Evolutionary conservation across 164 flowering plant species (phyloP), one percentile per base, ranked within the genome.

Genomic region (Aristolochia fimbriata): DNA sequence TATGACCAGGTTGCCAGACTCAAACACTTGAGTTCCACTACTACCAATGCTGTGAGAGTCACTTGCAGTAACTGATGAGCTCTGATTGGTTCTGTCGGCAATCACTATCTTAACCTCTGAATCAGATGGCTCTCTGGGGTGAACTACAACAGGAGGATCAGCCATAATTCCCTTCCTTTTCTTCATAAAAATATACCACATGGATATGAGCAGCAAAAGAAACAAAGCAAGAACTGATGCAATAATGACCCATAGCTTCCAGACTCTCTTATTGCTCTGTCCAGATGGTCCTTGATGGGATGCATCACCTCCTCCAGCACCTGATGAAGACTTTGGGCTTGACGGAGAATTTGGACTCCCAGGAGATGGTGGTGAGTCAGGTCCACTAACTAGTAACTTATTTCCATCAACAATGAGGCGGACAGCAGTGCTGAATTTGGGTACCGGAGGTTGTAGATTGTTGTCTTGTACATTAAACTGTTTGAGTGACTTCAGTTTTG

Each of bases 361-460:
- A n/a, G 23, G 24, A 6, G 54, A 24, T 48, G 73, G 20, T 10
- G 77, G 70, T 47, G 77, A 9, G 15, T 2, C 23, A 30, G 74
- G 47, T 51, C 37, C 57, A 41, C 60, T 60, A 59, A 49, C 51
- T 14, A 86, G 55, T 31, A 64, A 65, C 37, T 85, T 76, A 68
- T 87, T 89, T 47, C 87, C 81, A 51, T 70, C 76, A 20, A 21
- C 59, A 6, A 74, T 22, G 15, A 89, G 47, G 65, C 63, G 75
- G 59, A 82, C 84, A 50, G 68, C 58, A 20, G 50, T 62, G 47
- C 37, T 62, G 37, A 89, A 85, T 61, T 66, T 55, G 3, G 97
- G 97, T 31, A 87, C 47, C 47, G 97, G 97, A 50, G 89, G 91
- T 25, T 60, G 59, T 51, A 89, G 31, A 68, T 82, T 78, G 70